These are phyloP conservation scores for Salvia splendens DNA, from an alignment of 257 asterid species.

Conservation along the genomic window DNA sequence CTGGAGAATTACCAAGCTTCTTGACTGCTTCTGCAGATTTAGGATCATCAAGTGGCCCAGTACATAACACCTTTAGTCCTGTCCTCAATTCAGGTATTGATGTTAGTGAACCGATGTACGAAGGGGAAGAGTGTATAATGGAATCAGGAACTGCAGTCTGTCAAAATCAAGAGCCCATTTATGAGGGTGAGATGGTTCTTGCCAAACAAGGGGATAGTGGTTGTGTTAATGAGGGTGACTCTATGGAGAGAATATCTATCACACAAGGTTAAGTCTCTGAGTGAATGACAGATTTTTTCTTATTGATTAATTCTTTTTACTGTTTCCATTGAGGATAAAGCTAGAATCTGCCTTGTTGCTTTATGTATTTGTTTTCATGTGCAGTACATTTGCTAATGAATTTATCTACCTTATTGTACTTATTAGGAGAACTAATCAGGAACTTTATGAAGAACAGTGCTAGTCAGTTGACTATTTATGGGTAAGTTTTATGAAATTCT, in stretches of 20 bases:
- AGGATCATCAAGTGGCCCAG: slow-evolving; percentile 42
- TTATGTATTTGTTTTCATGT: not conserved
- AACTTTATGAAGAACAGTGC: slow-evolving; percentile 85
- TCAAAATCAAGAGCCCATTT: slow-evolving; percentile 76
- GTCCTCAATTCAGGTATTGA: slow-evolving; percentile 45
- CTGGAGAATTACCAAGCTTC: slow-evolving; percentile 38
- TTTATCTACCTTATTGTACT: not conserved
- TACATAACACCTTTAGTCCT: slow-evolving; percentile 36
- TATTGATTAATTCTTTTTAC: slow-evolving; percentile 14
- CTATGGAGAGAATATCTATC: slow-evolving; percentile 47
- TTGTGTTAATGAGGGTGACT: slow-evolving; percentile 35
- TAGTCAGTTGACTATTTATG: slow-evolving; percentile 83
- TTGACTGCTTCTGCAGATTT: slow-evolving; percentile 40
- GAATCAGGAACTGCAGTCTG: slow-evolving; percentile 48
- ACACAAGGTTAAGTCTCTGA: slow-evolving; percentile 57
- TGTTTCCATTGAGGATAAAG: slow-evolving; percentile 1
- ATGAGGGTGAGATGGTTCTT: slow-evolving; percentile 91
- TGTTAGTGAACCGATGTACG: slow-evolving; percentile 75
- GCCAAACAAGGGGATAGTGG: slow-evolving; percentile 63
- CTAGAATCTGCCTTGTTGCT: not conserved
- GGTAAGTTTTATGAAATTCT: slow-evolving; percentile 39
- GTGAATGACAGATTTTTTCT: slow-evolving; percentile 15
- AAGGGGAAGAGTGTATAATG: slow-evolving; percentile 87
- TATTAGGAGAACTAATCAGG: slow-evolving; percentile 68
- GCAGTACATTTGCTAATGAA: slow-evolving; percentile 16